Evolutionary conservation across 306 rosid genomes (phyloP).

Genomic region (Prunus dulcis): DNA sequence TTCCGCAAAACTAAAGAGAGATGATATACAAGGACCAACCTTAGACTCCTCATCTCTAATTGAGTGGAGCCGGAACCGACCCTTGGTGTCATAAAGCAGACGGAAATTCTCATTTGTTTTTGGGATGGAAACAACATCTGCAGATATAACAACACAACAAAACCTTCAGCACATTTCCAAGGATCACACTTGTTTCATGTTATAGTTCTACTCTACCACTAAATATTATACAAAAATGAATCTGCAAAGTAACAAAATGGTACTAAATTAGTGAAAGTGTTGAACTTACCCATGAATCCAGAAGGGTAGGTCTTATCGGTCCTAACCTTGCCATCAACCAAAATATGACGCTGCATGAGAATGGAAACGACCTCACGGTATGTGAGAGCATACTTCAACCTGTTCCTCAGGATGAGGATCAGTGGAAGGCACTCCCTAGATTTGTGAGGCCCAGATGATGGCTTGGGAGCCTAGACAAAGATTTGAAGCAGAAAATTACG

Average conservation of each 20-base stretch:
- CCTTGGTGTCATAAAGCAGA: constrained; percentile 82
- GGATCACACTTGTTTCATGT: background rate
- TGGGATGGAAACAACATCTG: constrained; percentile 88
- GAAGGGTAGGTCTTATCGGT: constrained; percentile 82
- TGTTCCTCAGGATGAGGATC: constrained; percentile 61
- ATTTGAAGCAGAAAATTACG: background rate
- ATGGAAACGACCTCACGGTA: constrained; percentile 79
- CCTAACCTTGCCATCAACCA: constrained; percentile 82
- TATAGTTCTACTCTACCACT: background rate
- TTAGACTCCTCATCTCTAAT: constrained; percentile 80
- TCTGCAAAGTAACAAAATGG: background rate
- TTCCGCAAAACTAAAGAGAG: background rate
- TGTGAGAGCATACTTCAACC: constrained; percentile 79
- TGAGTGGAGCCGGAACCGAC: constrained; percentile 83
- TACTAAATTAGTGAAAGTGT: background rate
- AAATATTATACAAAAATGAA: background rate
- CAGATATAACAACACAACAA: background rate
- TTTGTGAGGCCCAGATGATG: constrained; percentile 92
- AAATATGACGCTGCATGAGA: constrained; percentile 78
- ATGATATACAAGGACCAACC: constrained; percentile 31
- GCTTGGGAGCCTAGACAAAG: constrained; percentile 70
- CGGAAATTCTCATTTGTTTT: constrained; percentile 86
- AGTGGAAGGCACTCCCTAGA: constrained; percentile 85
- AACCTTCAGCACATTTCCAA: background rate
- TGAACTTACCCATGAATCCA: constrained; percentile 79